Evolutionary conservation across 768 basidiomycete species (phyloP), one percentile per base, ranked within the genome.

Genomic region (Collybiopsis confluens): DNA sequence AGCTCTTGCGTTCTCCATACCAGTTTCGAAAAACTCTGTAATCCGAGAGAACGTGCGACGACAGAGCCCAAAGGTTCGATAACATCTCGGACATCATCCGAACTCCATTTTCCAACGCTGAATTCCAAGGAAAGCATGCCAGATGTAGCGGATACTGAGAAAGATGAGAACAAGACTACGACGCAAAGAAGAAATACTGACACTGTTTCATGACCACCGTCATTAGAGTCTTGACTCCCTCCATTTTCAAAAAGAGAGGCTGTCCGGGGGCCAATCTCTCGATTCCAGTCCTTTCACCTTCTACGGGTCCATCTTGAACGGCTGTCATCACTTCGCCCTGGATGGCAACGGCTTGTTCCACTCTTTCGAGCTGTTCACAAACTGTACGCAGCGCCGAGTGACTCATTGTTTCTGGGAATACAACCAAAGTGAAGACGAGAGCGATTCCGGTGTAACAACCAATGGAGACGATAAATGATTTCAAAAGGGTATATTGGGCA

Each of bases 331-430:
- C 60, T 11, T 46, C 62, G 11, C 71, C 68, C 54, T 75, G 73
- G 33, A 68, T 56, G 9, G 62, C 62, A 1, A 75, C 47, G 8
- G 74, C 54, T 20, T 45, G 33, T 49, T 65, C 59, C 4, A 71
- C 42, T 24, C 66, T 61, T 18, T 61, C 59, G 1, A 75, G 60
- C 30, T 73, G 66, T 11, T 51, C 62, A 3, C 64, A 61, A n/a
- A 66, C 52, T 9, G 58, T 63, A 18, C 57, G 60, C 42, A 78
- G 63, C 35, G 66, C 66, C 3, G 68, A 59, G 52, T 79, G 75
- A 54, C 76, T 73, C 48, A 81, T 65, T 0, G 78, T 73, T 58
- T 78, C 73, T 6, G 82, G 82, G 63, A 83, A 84, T 47, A 82
- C 65, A 50, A 81, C 60, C 7, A 77, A 49, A 9, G 75, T 74